Base-by-base conservation (phyloP, 306 rosid genomes). In the Lablab purpureus region DNA sequence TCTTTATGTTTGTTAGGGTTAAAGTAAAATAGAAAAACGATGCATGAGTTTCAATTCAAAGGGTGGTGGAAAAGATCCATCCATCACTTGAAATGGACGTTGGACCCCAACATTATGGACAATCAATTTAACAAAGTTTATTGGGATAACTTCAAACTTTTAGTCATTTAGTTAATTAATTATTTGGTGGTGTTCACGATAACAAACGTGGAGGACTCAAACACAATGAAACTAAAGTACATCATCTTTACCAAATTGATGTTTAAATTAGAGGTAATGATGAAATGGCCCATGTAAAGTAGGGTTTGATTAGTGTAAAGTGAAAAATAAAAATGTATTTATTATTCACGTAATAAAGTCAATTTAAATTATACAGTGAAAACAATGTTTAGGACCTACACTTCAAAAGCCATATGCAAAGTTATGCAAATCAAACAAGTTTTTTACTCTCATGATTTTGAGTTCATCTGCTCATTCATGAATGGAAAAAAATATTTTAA, bases 61-160 rank as follows among this genome's bases (percentile, higher is more conserved):
- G 59, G 36, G 27, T 54, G 75, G 14, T 78, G 82, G 51, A 71
- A 46, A 55, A 71, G 40, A 15, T 62, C 67, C 63, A 22, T 52
- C 4, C 1, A 65, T n/a, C n/a, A n/a, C n/a, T 40, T 65, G 80
- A 17, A 51, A 25, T 47, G 47, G 73, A 76, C 81, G n/a, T 18
- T 37, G 62, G 85, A 23, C 60, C 74, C 78, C 73, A 62, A 5
- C 22, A 68, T 12, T 2, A 34, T 49, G 21, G 10, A 50, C 50
- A 18, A 71, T 75, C 28, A 74, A 43, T 23, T n/a, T 46, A 41
- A n/a, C 41, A 45, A 21, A 7, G 6, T 68, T 69, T 15, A 47
- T 75, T 54, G 47, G 62, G 60, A 18, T 5, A 11, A 41, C 17
- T 43, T 43, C 5, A 19, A 3, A 40, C 2, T 43, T 41, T 60